Percentiles rank a stretch among this genome's conserved stretches.
Conservation (phyloP, 179 eudicot species). For the Actinidia polygama region DNA sequence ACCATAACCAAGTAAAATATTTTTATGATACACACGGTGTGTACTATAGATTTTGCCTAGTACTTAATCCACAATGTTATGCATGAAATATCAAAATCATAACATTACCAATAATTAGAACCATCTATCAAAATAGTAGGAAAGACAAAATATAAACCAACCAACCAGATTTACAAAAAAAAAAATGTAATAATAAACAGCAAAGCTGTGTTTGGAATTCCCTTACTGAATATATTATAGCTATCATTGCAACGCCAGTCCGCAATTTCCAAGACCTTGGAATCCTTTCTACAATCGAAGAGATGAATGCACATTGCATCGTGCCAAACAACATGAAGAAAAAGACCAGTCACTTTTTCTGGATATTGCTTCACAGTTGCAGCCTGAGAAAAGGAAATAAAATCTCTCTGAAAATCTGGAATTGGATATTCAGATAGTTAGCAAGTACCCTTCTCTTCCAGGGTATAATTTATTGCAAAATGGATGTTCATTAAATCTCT, state of each 20-base stretch:
- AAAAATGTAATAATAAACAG: not conserved
- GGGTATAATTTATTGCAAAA: not conserved
- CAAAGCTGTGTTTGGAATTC: not conserved
- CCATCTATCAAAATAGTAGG: not conserved
- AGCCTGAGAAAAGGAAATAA: conserved; percentile 39
- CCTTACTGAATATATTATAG: conserved; percentile 52
- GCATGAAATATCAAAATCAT: not conserved
- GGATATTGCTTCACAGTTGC: conserved; percentile 45
- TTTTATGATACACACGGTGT: too few relatives aligned
- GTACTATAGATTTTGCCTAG: too few relatives aligned
- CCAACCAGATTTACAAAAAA: too few relatives aligned
- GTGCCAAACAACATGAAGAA: conserved; percentile 55
- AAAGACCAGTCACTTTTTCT: conserved; percentile 47
- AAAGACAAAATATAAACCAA: not conserved
- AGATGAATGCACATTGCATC: conserved; percentile 37
- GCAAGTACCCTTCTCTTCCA: not conserved
- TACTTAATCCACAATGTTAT: not conserved
- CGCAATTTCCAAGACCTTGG: conserved; percentile 43
- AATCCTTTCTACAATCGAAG: conserved; percentile 32
- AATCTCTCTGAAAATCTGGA: conserved; percentile 3
- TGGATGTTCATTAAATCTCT: not conserved
- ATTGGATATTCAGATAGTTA: not conserved
- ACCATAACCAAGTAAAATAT: too few relatives aligned
- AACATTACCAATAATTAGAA: not conserved
- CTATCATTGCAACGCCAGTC: conserved; percentile 36